Conservation (phyloP, 2,329 filamentous ascomycete genomes). For the Cyphellophora attinorum region DNA sequence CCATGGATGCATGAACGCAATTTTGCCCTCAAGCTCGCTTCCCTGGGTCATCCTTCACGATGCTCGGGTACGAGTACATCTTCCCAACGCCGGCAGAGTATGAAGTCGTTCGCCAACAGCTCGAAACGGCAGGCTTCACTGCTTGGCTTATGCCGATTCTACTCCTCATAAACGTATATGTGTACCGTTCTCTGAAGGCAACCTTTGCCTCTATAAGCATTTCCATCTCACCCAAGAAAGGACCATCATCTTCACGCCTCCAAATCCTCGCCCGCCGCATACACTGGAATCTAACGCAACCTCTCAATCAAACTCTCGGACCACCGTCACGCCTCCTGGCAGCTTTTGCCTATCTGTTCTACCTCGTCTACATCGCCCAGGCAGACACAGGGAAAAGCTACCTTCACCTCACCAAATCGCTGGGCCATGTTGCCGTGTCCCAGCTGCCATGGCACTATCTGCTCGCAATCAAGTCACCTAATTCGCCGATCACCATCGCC, state of each 20-base stretch:
- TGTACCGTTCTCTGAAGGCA: too few species aligned
- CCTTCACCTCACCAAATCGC: constrained; percentile 53
- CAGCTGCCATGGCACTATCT: constrained; percentile 53
- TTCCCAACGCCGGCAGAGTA: constrained; percentile 38
- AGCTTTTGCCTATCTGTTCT: constrained; percentile 10
- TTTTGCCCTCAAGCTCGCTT: neutral
- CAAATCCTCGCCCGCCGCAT: constrained; percentile 6
- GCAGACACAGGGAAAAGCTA: constrained; percentile 36
- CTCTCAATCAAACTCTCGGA: constrained; percentile 15
- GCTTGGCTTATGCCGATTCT: constrained; percentile 46
- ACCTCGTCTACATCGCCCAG: constrained; percentile 14
- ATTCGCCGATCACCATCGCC: constrained; percentile 39
- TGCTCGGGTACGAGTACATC: constrained; percentile 1
- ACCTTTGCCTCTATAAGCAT: too few species aligned
- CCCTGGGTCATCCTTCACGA: neutral
- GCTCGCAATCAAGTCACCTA: constrained; percentile 30
- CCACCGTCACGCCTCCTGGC: constrained; percentile 11
- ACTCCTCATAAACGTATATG: constrained; percentile 31
- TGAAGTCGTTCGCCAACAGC: constrained; percentile 38
- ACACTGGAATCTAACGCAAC: constrained; percentile 11
- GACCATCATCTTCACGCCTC: neutral
- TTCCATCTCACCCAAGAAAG: neutral
- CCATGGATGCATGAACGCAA: too few species aligned
- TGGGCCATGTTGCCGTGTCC: constrained; percentile 50
- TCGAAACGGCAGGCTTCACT: constrained; percentile 46